Evolutionary conservation across 352 stramenopile genomes (phyloP), one percentile per base, ranked within the genome.

Genomic region (Phytophthora megakarya): DNA sequence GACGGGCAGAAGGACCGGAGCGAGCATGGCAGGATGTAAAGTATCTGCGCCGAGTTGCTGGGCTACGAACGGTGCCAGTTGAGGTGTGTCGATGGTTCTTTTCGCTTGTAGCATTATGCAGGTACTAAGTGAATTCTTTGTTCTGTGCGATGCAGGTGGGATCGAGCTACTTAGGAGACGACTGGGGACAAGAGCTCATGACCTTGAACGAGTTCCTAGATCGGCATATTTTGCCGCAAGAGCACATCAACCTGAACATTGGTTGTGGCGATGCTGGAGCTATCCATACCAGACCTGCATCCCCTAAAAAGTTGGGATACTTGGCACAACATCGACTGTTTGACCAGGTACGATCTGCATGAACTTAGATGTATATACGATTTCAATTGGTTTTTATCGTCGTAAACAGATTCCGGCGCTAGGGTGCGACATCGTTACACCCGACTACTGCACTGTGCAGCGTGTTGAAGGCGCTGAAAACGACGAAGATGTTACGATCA

Each of bases 251-350:
- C 0, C 23, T 47, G 12, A 12, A 8, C 22, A 16, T 11, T 44
- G 33, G 30, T 11, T 37, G 2, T 35, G 51, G 13, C 40, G 46
- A 16, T 28, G 40, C 3, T 5, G 39, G 30, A 15, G 13, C 26
- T 39, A 13, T 37, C 35, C 21, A 25, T 57, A 38, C 16, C 45
- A 33, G 58, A 13, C 21, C 18, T 10, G 9, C 33, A 8, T 21
- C 23, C 3, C 15, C 22, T 38, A 65, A 39, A 40, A 67, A 64
- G 35, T 19, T 83, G 5, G 89, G 83, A 4, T 97, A 97, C 53
- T 63, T 97, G 33, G 90, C 90, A 0, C 90, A 97, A 65, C 88
- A 97, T 38, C 76, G 90, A 51, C 81, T 97, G 26, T 97, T 97
- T 65, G 90, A 97, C 12, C 89, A 97, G 80, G 85, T 92, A 48